phyloP scores from a whole-genome alignment of 2,329 filamentous ascomycete species.

The Aspergillus fumigatiaffinis region DNA sequence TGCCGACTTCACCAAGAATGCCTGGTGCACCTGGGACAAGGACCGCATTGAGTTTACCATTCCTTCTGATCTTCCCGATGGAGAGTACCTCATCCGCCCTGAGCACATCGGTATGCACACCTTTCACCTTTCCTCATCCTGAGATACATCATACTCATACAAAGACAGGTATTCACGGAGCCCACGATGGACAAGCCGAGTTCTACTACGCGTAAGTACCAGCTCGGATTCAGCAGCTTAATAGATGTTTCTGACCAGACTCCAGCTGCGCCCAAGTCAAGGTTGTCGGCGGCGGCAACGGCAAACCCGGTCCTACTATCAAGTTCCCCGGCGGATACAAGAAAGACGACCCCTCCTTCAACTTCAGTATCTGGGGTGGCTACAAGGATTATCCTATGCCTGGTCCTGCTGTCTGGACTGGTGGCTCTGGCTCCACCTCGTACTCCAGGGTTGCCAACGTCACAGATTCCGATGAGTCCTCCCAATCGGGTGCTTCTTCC shows the following conservation, averaged over 20 bases:
- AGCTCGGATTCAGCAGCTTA: neutral
- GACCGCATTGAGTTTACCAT: conserved; percentile 30
- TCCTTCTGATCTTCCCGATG: conserved; percentile 40
- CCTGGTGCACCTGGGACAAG: conserved; percentile 6
- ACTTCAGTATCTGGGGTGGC: conserved; percentile 14
- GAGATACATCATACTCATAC: neutral
- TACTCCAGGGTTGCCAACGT: neutral
- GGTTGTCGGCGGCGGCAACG: conserved; percentile 42
- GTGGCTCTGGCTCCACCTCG: neutral
- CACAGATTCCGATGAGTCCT: neutral
- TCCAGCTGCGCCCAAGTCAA: conserved; percentile 37
- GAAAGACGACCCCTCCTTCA: conserved; percentile 16
- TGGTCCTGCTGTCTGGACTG: conserved; percentile 14
- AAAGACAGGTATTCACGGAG: neutral
- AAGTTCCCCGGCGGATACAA: conserved; percentile 14
- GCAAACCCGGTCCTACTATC: conserved; percentile 6
- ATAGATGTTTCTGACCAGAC: neutral
- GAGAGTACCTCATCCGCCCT: conserved; percentile 47
- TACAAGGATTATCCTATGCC: conserved; percentile 17
- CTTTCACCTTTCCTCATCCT: neutral
- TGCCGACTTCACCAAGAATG: conserved; percentile 4
- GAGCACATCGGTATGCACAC: conserved; percentile 48
- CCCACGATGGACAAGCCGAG: neutral
- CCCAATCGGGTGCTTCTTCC: neutral
- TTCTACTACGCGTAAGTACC: neutral